Evolutionary conservation across 495 filamentous ascomycete genomes (phyloP).

Genomic region (Aspergillus biplanus): DNA sequence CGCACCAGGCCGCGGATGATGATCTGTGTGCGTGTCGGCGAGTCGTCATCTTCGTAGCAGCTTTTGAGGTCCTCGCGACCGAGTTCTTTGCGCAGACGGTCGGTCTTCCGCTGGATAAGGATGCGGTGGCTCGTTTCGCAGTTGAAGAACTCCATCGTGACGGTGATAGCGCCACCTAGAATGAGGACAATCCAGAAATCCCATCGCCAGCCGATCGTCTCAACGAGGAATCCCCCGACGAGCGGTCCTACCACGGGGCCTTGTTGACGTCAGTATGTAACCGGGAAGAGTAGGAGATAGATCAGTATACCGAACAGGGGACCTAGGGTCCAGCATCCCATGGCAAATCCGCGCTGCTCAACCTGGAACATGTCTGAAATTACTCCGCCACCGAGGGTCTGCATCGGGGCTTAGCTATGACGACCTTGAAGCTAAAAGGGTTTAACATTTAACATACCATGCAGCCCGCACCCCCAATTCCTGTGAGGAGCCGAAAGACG

Average conservation of each 20-base stretch:
- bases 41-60: background rate
- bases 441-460: background rate
- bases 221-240: background rate
- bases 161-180: constrained; percentile 30
- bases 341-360: constrained; percentile 41
- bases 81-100: constrained; percentile 54
- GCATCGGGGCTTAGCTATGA: constrained; percentile 29
- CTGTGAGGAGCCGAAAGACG: constrained; percentile 48
- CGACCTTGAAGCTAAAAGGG: background rate
- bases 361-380: constrained; percentile 53
- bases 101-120: constrained; percentile 69
- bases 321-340: constrained; percentile 55
- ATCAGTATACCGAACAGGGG: constrained; percentile 52
- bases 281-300: background rate
- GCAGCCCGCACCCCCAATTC: constrained; percentile 39
- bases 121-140: constrained; percentile 76
- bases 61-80: constrained; percentile 43
- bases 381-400: constrained; percentile 54
- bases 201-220: constrained; percentile 30
- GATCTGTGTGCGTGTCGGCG: constrained; percentile 44
- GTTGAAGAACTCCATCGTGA: constrained; percentile 53
- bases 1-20: constrained; percentile 33
- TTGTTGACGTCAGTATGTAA: background rate
- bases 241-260: constrained; percentile 1
- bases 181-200: constrained; percentile 51